A percentile compares a stretch with the other conserved stretches of the same genome.
These are phyloP conservation scores for Eruca vesicaria DNA, from an alignment of 441 rosid genomes.

Conservation along the genomic window DNA sequence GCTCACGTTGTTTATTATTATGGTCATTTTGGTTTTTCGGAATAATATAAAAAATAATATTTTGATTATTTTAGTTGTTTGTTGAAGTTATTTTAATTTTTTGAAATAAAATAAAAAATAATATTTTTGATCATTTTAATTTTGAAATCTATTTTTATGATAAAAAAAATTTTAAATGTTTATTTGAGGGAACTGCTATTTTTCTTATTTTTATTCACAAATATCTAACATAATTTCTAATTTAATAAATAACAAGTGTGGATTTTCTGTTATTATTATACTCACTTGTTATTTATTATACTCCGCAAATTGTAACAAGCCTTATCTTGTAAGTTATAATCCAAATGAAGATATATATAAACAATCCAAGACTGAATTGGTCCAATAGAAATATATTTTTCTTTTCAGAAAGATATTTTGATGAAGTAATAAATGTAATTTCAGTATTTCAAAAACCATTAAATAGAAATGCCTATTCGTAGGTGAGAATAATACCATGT, in stretches of 20 bases:
- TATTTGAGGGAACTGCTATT: no score
- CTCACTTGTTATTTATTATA: no score
- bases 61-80: no score
- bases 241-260: background rate
- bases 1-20: background rate
- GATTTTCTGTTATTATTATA: background rate
- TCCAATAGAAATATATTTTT: slow-evolving; percentile 20
- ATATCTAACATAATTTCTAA: no score
- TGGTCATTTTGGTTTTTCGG: no score
- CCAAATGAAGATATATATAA: background rate
- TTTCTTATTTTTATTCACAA: no score
- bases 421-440: background rate
- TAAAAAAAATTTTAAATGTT: no score
- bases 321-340: slow-evolving; percentile 15
- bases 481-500: background rate
- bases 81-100: no score
- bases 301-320: slow-evolving; percentile 1
- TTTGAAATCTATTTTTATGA: no score
- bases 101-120: no score
- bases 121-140: no score
- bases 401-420: background rate
- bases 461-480: background rate
- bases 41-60: no score
- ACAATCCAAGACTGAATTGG: slow-evolving; percentile 21
- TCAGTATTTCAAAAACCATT: background rate